Evolutionary conservation across 441 rosid species (phyloP).

Genomic region (Bocquillonia castaneifolia): DNA sequence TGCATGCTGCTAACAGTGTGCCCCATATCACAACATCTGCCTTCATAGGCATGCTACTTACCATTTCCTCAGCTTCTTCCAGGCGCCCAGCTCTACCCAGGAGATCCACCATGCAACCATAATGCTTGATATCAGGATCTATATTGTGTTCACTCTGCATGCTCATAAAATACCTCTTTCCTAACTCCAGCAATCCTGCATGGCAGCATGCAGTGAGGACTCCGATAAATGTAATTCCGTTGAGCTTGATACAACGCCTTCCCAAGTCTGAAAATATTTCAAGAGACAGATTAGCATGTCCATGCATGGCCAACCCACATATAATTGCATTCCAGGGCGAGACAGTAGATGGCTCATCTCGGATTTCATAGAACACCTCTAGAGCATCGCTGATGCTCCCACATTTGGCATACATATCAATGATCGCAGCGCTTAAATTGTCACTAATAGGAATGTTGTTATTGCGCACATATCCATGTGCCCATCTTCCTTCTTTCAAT

Average conservation of each 20-base stretch:
- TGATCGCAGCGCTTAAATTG: constrained; percentile 66
- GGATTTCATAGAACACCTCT: constrained; percentile 46
- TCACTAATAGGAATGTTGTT: constrained; percentile 46
- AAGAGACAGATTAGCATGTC: constrained; percentile 60
- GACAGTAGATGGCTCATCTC: constrained; percentile 35
- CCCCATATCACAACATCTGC: constrained; percentile 68
- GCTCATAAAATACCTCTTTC: constrained; percentile 48
- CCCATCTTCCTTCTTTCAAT: constrained; percentile 56
- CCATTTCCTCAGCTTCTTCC: constrained; percentile 46
- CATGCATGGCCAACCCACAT: constrained; percentile 72
- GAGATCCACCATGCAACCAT: constrained; percentile 63
- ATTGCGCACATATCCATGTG: constrained; percentile 40
- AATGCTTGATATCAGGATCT: constrained; percentile 51
- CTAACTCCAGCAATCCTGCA: constrained; percentile 52
- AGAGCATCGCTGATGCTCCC: constrained; percentile 64
- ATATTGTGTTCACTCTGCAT: constrained; percentile 46
- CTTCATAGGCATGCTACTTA: constrained; percentile 51
- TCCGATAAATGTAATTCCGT: constrained; percentile 71
- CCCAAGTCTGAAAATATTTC: constrained; percentile 49
- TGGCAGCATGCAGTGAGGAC: constrained; percentile 78
- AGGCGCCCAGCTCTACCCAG: constrained; percentile 55
- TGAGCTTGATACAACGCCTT: constrained; percentile 42
- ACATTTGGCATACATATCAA: constrained; percentile 89
- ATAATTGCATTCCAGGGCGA: constrained; percentile 90
- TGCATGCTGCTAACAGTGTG: constrained; percentile 51